A percentile compares a stretch with the other conserved stretches of the same genome.
Evolutionary conservation across 768 basidiomycete species (phyloP).

Genomic region (Terana coerulea): DNA sequence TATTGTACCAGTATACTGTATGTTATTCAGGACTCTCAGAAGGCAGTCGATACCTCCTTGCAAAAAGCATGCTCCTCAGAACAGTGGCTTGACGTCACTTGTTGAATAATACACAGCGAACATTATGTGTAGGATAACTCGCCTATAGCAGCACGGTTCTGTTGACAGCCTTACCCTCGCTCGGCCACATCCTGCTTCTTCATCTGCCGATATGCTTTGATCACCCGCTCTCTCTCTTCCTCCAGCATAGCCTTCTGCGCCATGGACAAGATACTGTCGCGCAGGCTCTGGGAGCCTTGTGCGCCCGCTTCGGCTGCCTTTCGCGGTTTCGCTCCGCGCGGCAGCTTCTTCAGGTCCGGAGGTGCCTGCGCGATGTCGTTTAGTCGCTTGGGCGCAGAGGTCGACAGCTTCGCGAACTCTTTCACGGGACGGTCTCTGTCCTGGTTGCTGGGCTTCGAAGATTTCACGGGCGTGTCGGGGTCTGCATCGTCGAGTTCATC

Average conservation of each 20-base stretch:
- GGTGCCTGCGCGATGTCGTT: constrained; percentile 72
- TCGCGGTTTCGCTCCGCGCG: constrained; percentile 39
- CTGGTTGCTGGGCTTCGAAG: neutral
- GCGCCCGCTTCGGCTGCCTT: constrained; percentile 18
- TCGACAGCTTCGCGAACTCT: constrained; percentile 48
- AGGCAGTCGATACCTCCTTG: too few relatives aligned
- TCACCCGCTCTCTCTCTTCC: constrained; percentile 64
- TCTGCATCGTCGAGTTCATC: neutral
- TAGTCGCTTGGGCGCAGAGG: constrained; percentile 59
- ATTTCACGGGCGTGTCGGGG: constrained; percentile 11
- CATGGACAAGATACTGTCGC: constrained; percentile 58
- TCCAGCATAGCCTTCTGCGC: constrained; percentile 78
- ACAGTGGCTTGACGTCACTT: too few relatives aligned
- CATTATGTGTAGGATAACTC: too few relatives aligned
- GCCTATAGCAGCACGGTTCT: too few relatives aligned
- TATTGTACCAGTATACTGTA: too few relatives aligned
- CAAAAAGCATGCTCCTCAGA: too few relatives aligned
- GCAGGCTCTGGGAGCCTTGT: constrained; percentile 19
- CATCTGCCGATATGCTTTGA: constrained; percentile 64
- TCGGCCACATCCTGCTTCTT: constrained; percentile 58
- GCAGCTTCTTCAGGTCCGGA: constrained; percentile 54
- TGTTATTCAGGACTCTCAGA: too few relatives aligned
- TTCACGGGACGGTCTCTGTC: constrained; percentile 19
- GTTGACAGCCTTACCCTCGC: too few relatives aligned
- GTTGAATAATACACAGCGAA: too few relatives aligned